Evolutionary conservation across 2,329 filamentous ascomycete genomes (phyloP), one percentile per base, ranked within the genome.

Genomic region (Microcyclosporella mali): DNA sequence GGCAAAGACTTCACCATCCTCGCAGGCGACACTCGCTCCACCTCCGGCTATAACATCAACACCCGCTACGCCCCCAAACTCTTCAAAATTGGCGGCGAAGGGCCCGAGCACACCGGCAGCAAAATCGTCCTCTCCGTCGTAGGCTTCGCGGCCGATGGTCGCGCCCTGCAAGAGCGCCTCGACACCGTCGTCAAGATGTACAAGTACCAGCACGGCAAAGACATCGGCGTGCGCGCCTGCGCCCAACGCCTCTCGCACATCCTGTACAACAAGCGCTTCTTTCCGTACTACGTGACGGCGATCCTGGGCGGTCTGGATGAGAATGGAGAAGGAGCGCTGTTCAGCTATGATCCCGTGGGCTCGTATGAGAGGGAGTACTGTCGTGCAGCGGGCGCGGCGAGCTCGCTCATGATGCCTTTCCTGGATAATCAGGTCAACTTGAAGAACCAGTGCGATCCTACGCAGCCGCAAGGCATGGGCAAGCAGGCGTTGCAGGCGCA

Each of bases 401-500:
- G 52, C 36, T 92, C 86, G 61, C 72, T 98, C 67, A 98, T 98
- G 70, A 98, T 95, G 86, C 92, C 92, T 1, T 98, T 98, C 76
- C 71, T 98, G 62, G 92, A 98, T 69, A 98, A 98, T 68, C 94
- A 98, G 71, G 92, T 98, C 73, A 97, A 97, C 73, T 90, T 90
- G 76, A 98, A 95, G 79, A 98, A 98, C 67, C 90, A 95, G 73
- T 94, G 95, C 65, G 76, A 92, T 43, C 88, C 90, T 9, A 86
- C 84, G 35, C 90, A 85, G 58, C 88, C 88, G 44, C 77, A 79
- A 47, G 90, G 90, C 33, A 85, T 95, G 67, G 83, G 82, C 41
- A 71, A 95, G 58, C 71, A 85, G 71, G 78, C 84, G 68, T 77
- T 83, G 56, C 75, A 81, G 64, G 65, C 74, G 18, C 73, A 81